Evolutionary conservation across 2,329 filamentous ascomycete genomes (phyloP).

Genomic region (Trichocomaceae sp.): DNA sequence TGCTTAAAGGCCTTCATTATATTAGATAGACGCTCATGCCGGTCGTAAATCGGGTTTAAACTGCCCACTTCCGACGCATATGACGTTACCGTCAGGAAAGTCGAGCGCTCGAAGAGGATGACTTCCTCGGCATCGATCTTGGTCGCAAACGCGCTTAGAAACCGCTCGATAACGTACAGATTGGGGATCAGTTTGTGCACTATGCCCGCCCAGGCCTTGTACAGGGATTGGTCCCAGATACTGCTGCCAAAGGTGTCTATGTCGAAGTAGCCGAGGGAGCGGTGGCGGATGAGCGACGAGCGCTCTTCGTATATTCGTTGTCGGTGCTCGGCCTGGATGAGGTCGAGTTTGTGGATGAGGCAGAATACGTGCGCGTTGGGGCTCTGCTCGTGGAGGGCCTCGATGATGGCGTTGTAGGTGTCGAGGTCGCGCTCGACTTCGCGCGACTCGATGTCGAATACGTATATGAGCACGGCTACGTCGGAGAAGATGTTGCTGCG

Average conservation of each 20-base stretch:
- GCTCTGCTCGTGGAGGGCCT: conserved; percentile 80
- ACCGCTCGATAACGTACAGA: conserved; percentile 75
- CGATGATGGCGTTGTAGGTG: conserved; percentile 85
- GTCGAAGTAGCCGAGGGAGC: conserved; percentile 64
- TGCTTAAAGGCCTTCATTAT: conserved; percentile 99
- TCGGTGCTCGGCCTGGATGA: conserved; percentile 73
- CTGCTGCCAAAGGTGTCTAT: conserved; percentile 89
- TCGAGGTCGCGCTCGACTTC: conserved; percentile 90
- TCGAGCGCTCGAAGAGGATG: conserved; percentile 89
- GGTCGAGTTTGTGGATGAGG: conserved; percentile 97
- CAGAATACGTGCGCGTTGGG: conserved; percentile 79
- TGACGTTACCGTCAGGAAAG: conserved; percentile 91
- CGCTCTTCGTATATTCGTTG: conserved; percentile 80
- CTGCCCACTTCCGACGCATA: conserved; percentile 71
- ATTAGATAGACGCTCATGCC: conserved; percentile 90
- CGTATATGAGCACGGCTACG: conserved; percentile 95
- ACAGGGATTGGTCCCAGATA: conserved; percentile 97
- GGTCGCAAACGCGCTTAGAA: conserved; percentile 73
- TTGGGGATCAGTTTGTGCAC: conserved; percentile 98
- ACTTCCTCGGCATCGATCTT: conserved; percentile 90
- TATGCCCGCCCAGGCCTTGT: conserved; percentile 97
- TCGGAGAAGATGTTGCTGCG: conserved; percentile 94
- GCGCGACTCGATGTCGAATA: conserved; percentile 95
- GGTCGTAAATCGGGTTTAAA: conserved; percentile 81
- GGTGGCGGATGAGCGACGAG: conserved; percentile 66